phyloP scores from a whole-genome alignment of 208 protist species.

The Leishmania amazonensis region DNA sequence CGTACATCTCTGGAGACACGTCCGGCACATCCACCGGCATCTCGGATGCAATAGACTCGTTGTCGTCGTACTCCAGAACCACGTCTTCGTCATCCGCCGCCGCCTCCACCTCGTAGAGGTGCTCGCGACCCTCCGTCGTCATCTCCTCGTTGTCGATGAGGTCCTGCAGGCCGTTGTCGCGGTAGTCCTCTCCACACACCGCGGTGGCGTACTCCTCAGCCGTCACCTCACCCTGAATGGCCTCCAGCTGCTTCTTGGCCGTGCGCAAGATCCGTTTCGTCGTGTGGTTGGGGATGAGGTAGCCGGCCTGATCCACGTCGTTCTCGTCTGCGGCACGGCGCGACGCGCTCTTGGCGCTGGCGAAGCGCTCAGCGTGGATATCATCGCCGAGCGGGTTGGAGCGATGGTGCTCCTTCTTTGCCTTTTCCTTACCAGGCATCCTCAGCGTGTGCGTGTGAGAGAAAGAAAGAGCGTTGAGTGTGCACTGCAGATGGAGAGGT shows the following conservation, averaged over 20 bases:
- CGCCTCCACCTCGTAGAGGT: slow-evolving; percentile 30
- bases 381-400: slow-evolving; percentile 85
- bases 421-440: slow-evolving; percentile 54
- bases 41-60: slow-evolving; percentile 81
- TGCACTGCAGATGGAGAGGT: neutral
- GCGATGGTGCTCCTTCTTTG: slow-evolving; percentile 35
- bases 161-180: slow-evolving; percentile 22
- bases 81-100: slow-evolving; percentile 60
- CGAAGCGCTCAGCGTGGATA: slow-evolving; percentile 81
- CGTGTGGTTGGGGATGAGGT: slow-evolving; percentile 75
- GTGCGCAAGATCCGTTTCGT: slow-evolving; percentile 81
- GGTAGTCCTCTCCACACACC: neutral
- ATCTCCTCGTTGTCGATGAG: slow-evolving; percentile 25
- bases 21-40: slow-evolving; percentile 75
- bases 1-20: slow-evolving; percentile 67
- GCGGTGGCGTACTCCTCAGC: slow-evolving; percentile 24
- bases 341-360: slow-evolving; percentile 46
- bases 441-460: neutral
- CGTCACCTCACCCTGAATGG: slow-evolving; percentile 49
- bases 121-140: slow-evolving; percentile 12
- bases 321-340: slow-evolving; percentile 34
- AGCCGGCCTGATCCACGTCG: slow-evolving; percentile 45
- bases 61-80: slow-evolving; percentile 80
- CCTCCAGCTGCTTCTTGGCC: slow-evolving; percentile 72
- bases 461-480: neutral